Percentiles rank a stretch among this genome's conserved stretches.
phyloP scores from a whole-genome alignment of 2,329 filamentous ascomycete genomes.

The Aspergillus latus region DNA sequence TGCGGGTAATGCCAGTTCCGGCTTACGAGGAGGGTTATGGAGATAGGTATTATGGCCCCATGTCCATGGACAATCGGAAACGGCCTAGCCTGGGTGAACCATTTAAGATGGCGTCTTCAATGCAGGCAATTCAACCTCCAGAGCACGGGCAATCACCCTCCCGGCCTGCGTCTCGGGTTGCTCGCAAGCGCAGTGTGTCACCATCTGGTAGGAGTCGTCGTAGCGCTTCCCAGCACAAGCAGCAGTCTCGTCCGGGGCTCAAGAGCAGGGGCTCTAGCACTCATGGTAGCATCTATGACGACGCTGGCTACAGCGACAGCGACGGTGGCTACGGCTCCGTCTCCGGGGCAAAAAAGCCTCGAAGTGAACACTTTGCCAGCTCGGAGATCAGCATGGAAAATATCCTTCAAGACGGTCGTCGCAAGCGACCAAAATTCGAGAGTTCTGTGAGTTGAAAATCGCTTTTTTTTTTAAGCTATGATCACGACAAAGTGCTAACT shows the following conservation, averaged over 20 bases:
- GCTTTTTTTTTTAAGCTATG: conserved; percentile 21
- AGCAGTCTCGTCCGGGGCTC: conserved; percentile 63
- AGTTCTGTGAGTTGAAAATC: conserved; percentile 77
- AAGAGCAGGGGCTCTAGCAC: conserved; percentile 67
- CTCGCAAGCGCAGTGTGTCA: conserved; percentile 76
- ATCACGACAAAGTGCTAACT: conserved; percentile 10
- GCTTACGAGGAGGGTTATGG: conserved; percentile 50
- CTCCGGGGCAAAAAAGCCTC: conserved; percentile 68
- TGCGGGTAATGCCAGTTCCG: conserved; percentile 70
- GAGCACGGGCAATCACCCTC: conserved; percentile 64
- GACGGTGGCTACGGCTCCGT: conserved; percentile 76
- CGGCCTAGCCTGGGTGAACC: conserved; percentile 62
- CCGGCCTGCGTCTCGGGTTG: conserved; percentile 68
- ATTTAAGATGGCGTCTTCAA: conserved; percentile 62
- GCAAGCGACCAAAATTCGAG: conserved; percentile 92
- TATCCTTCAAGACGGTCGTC: conserved; percentile 92
- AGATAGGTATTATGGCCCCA: conserved; percentile 47
- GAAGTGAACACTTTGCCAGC: conserved; percentile 81
- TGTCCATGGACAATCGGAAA: conserved; percentile 54
- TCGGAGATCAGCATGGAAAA: conserved; percentile 98
- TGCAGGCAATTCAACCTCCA: conserved; percentile 49
- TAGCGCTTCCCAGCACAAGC: conserved; percentile 75
- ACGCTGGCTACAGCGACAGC: conserved; percentile 83
- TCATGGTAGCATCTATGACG: conserved; percentile 63
- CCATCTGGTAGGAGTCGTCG: conserved; percentile 70